These are phyloP conservation scores for Spirogloea muscicola DNA, from an alignment of 139 green algal species.

Conservation along the genomic window DNA sequence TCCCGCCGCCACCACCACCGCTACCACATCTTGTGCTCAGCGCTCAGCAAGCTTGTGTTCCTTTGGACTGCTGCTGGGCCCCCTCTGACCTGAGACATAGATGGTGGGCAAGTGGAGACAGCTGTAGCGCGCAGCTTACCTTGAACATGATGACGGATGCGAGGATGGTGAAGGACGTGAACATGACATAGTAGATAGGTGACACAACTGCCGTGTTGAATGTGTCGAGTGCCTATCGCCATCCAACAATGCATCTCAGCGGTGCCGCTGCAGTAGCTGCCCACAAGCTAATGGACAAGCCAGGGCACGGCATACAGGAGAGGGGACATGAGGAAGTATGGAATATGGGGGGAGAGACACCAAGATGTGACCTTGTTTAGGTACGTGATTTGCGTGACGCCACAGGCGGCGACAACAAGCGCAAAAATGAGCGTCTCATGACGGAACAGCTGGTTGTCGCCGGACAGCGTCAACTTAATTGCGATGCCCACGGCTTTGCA, in stretches of 20 bases:
- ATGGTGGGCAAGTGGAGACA: too few relatives aligned
- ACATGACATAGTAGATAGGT: constrained; percentile 99
- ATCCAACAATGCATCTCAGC: too few relatives aligned
- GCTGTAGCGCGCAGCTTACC: too few relatives aligned
- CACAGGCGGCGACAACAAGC: constrained; percentile 70
- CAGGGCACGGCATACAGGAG: too few relatives aligned
- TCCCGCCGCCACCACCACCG: too few relatives aligned
- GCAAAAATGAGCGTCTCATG: constrained; percentile 46
- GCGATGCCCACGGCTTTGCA: constrained; percentile 96
- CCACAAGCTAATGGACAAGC: too few relatives aligned
- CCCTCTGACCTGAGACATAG: too few relatives aligned
- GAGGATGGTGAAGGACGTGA: constrained; percentile 86
- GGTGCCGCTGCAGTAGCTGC: too few relatives aligned
- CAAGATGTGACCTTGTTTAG: constrained; percentile 86
- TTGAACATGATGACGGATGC: constrained; percentile 70
- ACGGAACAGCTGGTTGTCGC: constrained; percentile 78
- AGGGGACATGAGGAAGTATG: too few relatives aligned
- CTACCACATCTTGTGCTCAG: too few relatives aligned
- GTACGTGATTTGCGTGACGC: constrained; percentile 96
- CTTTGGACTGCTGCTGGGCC: too few relatives aligned
- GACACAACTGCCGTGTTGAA: constrained; percentile 97
- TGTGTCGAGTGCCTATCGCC: constrained; percentile 80
- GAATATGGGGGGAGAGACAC: background rate
- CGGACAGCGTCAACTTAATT: constrained; percentile 89
- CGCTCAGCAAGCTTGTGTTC: too few relatives aligned